Percentiles rank a stretch among this genome's conserved stretches.
Evolutionary conservation across 768 basidiomycete species (phyloP).

Genomic region (Rhizopogon rudus): DNA sequence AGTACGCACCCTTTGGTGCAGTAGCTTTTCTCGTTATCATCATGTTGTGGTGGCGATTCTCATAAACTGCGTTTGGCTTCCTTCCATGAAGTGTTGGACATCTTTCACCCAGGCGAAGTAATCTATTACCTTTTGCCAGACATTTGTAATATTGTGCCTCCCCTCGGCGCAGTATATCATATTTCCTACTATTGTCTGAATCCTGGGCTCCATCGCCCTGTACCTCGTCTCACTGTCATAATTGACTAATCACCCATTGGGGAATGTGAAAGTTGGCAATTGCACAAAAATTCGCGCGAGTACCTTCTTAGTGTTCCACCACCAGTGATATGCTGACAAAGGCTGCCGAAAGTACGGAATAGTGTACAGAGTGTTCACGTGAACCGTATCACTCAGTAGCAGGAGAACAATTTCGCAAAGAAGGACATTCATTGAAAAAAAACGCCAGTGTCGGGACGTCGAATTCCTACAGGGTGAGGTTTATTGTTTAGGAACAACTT

Average conservation of each 20-base stretch:
- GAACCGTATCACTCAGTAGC: neutral
- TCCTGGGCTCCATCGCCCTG: neutral
- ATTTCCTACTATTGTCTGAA: neutral
- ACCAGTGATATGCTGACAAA: neutral
- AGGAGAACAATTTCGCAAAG: neutral
- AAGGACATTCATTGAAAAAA: neutral
- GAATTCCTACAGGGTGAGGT: neutral
- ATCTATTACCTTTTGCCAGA: conserved; percentile 16
- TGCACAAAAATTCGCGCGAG: neutral
- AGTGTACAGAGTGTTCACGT: neutral
- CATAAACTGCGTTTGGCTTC: conserved; percentile 28
- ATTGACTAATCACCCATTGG: neutral
- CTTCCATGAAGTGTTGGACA: conserved; percentile 12
- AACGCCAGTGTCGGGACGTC: no score
- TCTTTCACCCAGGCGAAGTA: conserved; percentile 21
- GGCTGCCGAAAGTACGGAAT: neutral
- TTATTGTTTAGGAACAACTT: neutral
- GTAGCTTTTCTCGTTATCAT: conserved; percentile 75
- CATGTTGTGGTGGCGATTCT: conserved; percentile 76
- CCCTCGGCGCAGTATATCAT: neutral
- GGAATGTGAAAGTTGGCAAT: neutral
- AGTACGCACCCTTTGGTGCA: conserved; percentile 91
- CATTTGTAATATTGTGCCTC: neutral
- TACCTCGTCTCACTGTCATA: neutral
- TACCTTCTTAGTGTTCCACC: neutral